phyloP scores from a whole-genome alignment of 768 basidiomycete genomes.

The Tylopilus rubrobrunneus region DNA sequence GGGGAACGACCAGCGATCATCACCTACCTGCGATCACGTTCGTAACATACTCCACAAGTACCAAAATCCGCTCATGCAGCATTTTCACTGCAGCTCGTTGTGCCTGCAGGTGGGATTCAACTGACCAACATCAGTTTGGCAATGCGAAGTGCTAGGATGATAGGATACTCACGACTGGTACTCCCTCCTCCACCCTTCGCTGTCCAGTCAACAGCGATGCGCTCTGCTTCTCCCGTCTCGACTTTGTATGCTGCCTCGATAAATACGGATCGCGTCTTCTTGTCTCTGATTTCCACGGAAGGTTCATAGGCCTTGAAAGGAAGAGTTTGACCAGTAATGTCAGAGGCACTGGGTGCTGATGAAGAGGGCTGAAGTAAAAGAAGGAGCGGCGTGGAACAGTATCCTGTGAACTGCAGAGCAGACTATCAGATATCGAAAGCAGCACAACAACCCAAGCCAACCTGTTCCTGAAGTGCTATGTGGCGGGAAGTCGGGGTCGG shows the following conservation, averaged over 20 bases:
- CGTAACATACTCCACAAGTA: constrained; percentile 84
- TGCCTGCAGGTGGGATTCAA: constrained; percentile 85
- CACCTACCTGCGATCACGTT: constrained; percentile 67
- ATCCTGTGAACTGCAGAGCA: constrained; percentile 63
- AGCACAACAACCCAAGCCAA: constrained; percentile 21
- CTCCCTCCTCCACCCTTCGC: constrained; percentile 81
- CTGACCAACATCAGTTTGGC: constrained; percentile 38
- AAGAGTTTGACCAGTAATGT: constrained; percentile 66
- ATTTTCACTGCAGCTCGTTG: constrained; percentile 95
- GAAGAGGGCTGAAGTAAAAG: constrained; percentile 65
- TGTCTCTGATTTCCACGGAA: constrained; percentile 78
- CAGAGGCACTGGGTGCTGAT: constrained; percentile 40
- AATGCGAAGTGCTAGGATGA: not conserved
- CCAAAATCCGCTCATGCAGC: constrained; percentile 86
- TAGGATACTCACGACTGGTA: constrained; percentile 60
- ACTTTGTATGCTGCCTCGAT: constrained; percentile 84
- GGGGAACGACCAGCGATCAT: not conserved
- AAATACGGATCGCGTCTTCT: constrained; percentile 72
- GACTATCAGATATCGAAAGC: not conserved
- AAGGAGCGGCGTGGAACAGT: constrained; percentile 87
- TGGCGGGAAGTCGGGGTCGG: constrained; percentile 69
- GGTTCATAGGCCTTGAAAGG: constrained; percentile 95
- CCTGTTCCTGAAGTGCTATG: constrained; percentile 84
- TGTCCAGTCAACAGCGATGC: constrained; percentile 97
- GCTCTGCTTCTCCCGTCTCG: constrained; percentile 97